These are phyloP conservation scores for Coemansia sp. DNA, from an alignment of 192 early-diverging fungal genomes.

Conservation along the genomic window DNA sequence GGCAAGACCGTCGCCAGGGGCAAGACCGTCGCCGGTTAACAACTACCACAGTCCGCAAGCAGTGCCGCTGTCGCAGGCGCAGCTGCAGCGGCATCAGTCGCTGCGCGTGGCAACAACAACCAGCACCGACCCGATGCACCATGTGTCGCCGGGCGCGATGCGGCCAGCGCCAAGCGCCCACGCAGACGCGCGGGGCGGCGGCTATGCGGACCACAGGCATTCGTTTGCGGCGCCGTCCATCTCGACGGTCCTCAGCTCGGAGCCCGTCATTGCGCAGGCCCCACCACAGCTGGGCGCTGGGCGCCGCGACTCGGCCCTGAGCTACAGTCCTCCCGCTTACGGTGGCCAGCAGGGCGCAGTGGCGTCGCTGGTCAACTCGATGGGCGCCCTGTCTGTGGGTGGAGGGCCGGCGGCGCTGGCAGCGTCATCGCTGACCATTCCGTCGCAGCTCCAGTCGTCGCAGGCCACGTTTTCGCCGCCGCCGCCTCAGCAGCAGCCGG, in stretches of 20 bases:
- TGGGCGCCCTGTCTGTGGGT: constrained; percentile 34
- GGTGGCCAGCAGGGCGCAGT: constrained; percentile 5
- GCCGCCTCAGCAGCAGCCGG: neutral
- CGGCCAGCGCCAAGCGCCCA: constrained; percentile 13
- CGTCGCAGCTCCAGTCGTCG: constrained; percentile 7
- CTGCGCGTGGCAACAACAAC: neutral
- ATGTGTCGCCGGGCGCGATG: neutral
- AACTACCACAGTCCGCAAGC: too few species aligned
- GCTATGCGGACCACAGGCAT: constrained; percentile 18
- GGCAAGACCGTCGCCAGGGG: constrained; percentile 18
- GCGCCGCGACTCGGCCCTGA: neutral
- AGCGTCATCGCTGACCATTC: constrained; percentile 11
- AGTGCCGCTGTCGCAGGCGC: constrained; percentile 19
- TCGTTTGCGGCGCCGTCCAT: constrained; percentile 19
- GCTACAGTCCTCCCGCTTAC: neutral
- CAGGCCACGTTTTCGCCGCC: constrained; percentile 10
- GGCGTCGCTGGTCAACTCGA: constrained; percentile 30
- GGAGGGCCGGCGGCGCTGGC: constrained; percentile 2
- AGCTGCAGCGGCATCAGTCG: constrained; percentile 37
- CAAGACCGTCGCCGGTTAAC: too few species aligned
- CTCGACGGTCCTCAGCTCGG: constrained; percentile 18
- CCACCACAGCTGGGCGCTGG: neutral
- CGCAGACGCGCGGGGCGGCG: constrained; percentile 8
- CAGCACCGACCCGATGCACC: constrained; percentile 1
- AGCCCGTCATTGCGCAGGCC: constrained; percentile 1